Evolutionary conservation across 75 land plant species (phyloP).

Genomic region (Cryptomeria japonica): DNA sequence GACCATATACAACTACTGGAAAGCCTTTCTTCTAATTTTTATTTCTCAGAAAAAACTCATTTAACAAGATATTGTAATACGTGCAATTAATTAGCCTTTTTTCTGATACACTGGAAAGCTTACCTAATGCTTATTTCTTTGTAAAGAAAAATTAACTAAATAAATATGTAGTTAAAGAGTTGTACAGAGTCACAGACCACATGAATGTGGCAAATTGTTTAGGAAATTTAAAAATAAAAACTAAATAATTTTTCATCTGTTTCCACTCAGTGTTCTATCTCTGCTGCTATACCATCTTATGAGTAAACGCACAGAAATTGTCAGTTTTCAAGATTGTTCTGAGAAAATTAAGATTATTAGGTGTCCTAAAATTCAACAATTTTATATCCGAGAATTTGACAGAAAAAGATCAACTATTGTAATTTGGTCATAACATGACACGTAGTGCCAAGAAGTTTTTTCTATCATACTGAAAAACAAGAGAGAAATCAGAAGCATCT

Average conservation of each 20-base stretch:
- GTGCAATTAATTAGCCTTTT: too few relatives aligned
- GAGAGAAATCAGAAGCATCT: neutral
- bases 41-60: too few relatives aligned
- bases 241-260: neutral
- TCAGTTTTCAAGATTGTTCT: neutral
- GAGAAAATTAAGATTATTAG: neutral
- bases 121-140: neutral
- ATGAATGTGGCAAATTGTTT: neutral
- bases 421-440: neutral
- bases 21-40: too few relatives aligned
- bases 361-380: neutral
- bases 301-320: neutral
- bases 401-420: neutral
- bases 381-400: neutral
- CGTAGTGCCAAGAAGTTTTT: neutral
- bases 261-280: neutral
- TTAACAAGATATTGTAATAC: neutral
- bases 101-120: neutral
- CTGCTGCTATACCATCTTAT: neutral
- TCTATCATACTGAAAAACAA: neutral
- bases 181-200: neutral
- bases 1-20: too few relatives aligned
- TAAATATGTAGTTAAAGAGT: neutral
- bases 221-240: neutral
- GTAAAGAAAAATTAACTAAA: neutral